A percentile compares a stretch with the other conserved stretches of the same genome.
These are phyloP conservation scores for Leccinum variabile DNA, from an alignment of 1,284 basidiomycete species.

Conservation along the genomic window DNA sequence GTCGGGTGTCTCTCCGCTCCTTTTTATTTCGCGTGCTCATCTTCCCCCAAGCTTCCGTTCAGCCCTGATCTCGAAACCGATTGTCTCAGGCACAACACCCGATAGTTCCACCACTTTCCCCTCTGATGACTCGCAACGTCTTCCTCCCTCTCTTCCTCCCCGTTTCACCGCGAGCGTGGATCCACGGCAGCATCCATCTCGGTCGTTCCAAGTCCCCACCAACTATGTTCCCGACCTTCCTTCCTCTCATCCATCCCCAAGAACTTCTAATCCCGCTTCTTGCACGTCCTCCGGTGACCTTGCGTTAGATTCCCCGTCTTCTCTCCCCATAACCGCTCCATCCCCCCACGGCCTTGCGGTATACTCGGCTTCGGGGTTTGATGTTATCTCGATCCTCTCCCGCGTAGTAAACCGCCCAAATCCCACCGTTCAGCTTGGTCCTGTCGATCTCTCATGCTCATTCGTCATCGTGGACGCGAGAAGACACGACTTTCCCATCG, in stretches of 20 bases:
- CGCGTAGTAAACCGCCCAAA: constrained; percentile 75
- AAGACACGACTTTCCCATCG: constrained; percentile 79
- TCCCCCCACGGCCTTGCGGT: constrained; percentile 45
- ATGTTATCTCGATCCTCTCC: constrained; percentile 80
- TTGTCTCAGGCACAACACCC: background rate
- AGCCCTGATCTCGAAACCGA: constrained; percentile 20
- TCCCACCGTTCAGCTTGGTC: constrained; percentile 80
- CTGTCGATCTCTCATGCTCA: constrained; percentile 88
- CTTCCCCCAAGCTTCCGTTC: constrained; percentile 26
- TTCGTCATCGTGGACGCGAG: constrained; percentile 88
- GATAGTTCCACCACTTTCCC: constrained; percentile 2
- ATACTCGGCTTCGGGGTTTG: constrained; percentile 90
- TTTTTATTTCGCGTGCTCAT: constrained; percentile 19
- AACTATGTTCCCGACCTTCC: constrained; percentile 5
- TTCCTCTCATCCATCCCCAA: background rate
- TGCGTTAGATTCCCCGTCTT: background rate
- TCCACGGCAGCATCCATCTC: constrained; percentile 7
- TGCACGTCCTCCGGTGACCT: constrained; percentile 14
- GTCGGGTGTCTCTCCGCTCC: constrained; percentile 4
- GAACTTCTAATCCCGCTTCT: constrained; percentile 3
- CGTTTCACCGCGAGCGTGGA: constrained; percentile 3
- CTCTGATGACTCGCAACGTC: constrained; percentile 1
- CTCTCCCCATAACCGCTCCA: constrained; percentile 16
- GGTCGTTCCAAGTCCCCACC: constrained; percentile 1
- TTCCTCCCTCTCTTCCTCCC: background rate